Conservation (phyloP, 345 rosid species). For the Psidium guajava region DNA sequence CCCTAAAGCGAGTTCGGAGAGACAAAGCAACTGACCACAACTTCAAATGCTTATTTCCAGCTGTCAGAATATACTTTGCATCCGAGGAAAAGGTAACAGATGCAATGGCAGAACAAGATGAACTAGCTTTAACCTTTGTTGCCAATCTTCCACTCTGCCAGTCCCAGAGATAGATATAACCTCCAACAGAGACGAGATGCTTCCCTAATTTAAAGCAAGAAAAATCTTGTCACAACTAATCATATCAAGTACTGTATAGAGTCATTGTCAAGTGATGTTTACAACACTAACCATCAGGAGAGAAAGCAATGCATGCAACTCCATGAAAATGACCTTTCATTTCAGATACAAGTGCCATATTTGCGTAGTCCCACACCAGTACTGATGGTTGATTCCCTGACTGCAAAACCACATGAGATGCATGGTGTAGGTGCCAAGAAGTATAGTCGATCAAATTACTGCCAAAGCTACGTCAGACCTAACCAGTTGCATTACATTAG, state of each 20-base stretch:
- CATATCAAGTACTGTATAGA: not conserved
- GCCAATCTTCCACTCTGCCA: constrained; percentile 48
- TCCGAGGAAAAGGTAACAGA: constrained; percentile 61
- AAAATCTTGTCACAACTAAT: not conserved
- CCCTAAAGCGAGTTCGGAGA: constrained; percentile 37
- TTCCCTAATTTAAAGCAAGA: constrained; percentile 30
- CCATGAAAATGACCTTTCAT: constrained; percentile 71
- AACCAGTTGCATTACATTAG: not conserved
- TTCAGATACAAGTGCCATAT: constrained; percentile 41
- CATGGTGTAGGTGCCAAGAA: not conserved
- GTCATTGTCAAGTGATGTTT: not conserved
- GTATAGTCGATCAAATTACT: not conserved
- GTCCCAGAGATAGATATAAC: constrained; percentile 76
- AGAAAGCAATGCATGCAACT: constrained; percentile 66
- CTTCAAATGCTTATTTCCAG: constrained; percentile 75
- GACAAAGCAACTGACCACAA: constrained; percentile 55
- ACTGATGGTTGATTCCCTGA: constrained; percentile 67
- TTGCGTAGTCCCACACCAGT: constrained; percentile 57
- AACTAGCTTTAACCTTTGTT: constrained; percentile 64
- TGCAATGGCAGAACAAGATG: constrained; percentile 39
- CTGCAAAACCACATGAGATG: constrained; percentile 32
- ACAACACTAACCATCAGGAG: constrained; percentile 57
- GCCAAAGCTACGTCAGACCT: not conserved
- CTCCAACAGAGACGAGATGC: constrained; percentile 69
- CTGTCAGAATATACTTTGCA: constrained; percentile 56